Evolutionary conservation across 805 yeast species (phyloP), one percentile per base, ranked within the genome.

Genomic region (Schwanniomyces yamadae): DNA sequence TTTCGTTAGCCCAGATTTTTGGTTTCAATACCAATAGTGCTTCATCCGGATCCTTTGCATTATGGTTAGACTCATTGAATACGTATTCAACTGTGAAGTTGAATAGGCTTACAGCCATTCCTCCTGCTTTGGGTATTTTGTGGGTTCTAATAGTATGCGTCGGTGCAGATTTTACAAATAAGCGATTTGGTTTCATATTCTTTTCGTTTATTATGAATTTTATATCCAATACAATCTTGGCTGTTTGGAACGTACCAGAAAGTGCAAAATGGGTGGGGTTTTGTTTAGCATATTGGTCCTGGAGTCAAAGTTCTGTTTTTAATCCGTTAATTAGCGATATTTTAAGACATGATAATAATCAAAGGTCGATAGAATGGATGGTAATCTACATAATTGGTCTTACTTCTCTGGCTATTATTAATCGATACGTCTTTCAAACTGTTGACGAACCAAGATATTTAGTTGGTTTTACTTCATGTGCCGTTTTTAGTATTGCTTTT

Each of bases 1-100:
- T 60, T 33, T 41, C 55, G 3, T 25, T 53, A 23, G 40, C 49
- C 36, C 44, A 57, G 25, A 46, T 59, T 42, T 51, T 51, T 34
- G 56, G 62, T 13, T 55, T 53, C 43, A 61, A 59, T 43, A 58
- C 60, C 35, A 59, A 52, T 40, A 57, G 55, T 29, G 56, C 58
- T 4, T 39, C 52, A n/a, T 39, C 50, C 12, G 65, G 66, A n/a
- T 52, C 60, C 2, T 59, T 54, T 41, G 57, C 64, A 4, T 61
- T 84, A 39, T 82, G 90, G 90, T 66, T 84, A 30, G 50, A 56
- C 33, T 54, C 61, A 7, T 46, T 55, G 14, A 45, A 48, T 18
- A 50, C 60, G 24, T 59, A 41, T 37, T 39, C 37, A 17, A 49
- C 59, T 5, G 57, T 57, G 6, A 46, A 50, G 13, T 55, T 66